phyloP scores from a whole-genome alignment of 2,329 filamentous ascomycete species.

The Hymenoscyphus infarciens region DNA sequence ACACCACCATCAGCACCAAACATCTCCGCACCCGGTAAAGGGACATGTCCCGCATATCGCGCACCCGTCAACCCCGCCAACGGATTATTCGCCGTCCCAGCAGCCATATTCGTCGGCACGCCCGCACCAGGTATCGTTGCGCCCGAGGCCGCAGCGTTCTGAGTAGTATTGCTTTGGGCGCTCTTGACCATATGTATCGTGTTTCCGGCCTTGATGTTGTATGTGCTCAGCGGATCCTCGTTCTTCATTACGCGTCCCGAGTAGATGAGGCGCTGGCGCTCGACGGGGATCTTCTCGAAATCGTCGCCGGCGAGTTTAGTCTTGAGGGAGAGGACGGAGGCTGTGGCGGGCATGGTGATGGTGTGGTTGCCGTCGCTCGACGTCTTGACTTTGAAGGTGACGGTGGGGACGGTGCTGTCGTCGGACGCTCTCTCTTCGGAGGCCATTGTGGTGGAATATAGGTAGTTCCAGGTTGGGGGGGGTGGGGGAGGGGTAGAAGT shows the following conservation, averaged over 20 bases:
- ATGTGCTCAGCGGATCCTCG: constrained; percentile 74
- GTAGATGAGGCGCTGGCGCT: constrained; percentile 94
- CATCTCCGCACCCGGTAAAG: constrained; percentile 79
- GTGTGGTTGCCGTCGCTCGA: constrained; percentile 83
- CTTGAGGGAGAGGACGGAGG: constrained; percentile 83
- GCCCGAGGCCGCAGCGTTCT: constrained; percentile 47
- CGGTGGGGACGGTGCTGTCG: constrained; percentile 43
- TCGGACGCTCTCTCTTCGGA: constrained; percentile 58
- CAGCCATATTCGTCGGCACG: constrained; percentile 73
- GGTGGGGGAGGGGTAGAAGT: background rate
- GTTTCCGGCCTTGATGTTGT: constrained; percentile 95
- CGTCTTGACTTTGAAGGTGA: constrained; percentile 98
- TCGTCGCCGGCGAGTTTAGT: constrained; percentile 76
- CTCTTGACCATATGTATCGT: constrained; percentile 97
- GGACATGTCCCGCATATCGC: constrained; percentile 86
- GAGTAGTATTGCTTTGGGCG: constrained; percentile 65
- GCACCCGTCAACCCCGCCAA: constrained; percentile 88
- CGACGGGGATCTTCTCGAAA: constrained; percentile 80
- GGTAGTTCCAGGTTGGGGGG: too few relatives aligned
- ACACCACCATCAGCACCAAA: constrained; percentile 95
- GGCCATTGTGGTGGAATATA: constrained; percentile 23
- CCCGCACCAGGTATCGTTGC: constrained; percentile 52
- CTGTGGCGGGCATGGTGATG: constrained; percentile 73
- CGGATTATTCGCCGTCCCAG: constrained; percentile 81
- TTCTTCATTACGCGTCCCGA: constrained; percentile 97